A percentile compares a stretch with the other conserved stretches of the same genome.
These are phyloP conservation scores for Coemansia sp. DNA, from an alignment of 192 early-diverging fungal species.

Conservation along the genomic window DNA sequence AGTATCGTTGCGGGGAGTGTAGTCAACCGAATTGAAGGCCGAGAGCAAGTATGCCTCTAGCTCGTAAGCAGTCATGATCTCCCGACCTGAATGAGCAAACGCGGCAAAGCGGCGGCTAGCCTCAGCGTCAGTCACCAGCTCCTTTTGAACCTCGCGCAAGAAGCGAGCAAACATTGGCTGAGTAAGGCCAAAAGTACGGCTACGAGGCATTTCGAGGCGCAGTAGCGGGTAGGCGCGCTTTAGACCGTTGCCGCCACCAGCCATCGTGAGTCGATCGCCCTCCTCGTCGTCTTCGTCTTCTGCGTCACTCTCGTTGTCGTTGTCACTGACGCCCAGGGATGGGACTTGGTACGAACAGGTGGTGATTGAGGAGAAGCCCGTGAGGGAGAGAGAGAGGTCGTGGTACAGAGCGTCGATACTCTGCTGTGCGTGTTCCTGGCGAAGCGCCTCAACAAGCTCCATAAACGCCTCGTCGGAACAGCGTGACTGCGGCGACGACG, in stretches of 20 bases:
- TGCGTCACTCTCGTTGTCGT: not conserved
- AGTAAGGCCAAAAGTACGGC: conserved; percentile 27
- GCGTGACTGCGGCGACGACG: not conserved
- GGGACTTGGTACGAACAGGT: not conserved
- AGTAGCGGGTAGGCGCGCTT: not conserved
- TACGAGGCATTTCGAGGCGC: conserved; percentile 29
- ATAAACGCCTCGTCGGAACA: conserved; percentile 11
- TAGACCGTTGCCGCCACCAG: not conserved
- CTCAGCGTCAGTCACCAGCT: conserved; percentile 17
- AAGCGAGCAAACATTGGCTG: conserved; percentile 39
- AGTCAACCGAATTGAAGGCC: conserved; percentile 29
- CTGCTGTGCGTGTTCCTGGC: conserved; percentile 23
- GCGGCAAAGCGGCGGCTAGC: conserved; percentile 27
- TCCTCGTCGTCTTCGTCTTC: conserved; percentile 14
- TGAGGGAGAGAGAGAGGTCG: conserved; percentile 25
- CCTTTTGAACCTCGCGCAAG: conserved; percentile 47
- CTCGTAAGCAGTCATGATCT: conserved; percentile 39
- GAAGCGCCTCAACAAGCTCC: conserved; percentile 16
- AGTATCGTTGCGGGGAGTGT: not conserved
- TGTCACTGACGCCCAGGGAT: not conserved
- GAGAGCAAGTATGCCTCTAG: conserved; percentile 47
- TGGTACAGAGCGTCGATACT: conserved; percentile 35
- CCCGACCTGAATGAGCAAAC: conserved; percentile 21
- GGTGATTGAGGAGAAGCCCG: not conserved
- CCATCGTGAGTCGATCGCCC: conserved; percentile 12